Evolutionary conservation across 163 green algal species (phyloP).

Genomic region (Volvox carteri): DNA sequence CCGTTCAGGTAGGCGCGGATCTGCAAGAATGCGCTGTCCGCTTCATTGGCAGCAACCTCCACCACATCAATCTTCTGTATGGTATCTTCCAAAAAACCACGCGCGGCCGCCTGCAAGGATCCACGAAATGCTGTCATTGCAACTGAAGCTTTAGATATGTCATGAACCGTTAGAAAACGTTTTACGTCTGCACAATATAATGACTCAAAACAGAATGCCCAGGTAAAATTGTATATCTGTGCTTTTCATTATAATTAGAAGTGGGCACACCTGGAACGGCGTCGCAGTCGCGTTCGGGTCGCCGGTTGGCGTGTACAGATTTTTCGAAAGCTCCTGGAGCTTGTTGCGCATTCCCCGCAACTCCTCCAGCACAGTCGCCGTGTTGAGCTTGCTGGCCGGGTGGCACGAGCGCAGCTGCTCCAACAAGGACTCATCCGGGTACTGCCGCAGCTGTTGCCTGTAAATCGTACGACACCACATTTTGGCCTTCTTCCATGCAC

Average conservation of each 20-base stretch:
- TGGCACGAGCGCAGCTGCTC: conserved; percentile 46
- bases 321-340: conserved; percentile 24
- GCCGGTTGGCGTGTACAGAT: not conserved
- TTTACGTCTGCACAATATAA: too few species aligned
- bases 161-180: too few species aligned
- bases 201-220: too few species aligned
- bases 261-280: conserved; percentile 33
- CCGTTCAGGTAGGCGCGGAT: conserved; percentile 69
- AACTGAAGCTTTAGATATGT: too few species aligned
- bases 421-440: conserved; percentile 15
- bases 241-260: too few species aligned
- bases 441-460: conserved; percentile 53
- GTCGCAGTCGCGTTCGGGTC: not conserved
- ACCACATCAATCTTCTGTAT: not conserved
- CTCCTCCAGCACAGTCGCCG: not conserved
- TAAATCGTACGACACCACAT: too few species aligned
- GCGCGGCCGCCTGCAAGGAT: not conserved
- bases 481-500: too few species aligned
- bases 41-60: conserved; percentile 34
- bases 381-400: conserved; percentile 9
- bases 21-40: conserved; percentile 1
- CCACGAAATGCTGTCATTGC: too few species aligned
- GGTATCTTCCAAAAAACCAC: conserved; percentile 1
- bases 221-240: too few species aligned
- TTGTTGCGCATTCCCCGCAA: conserved; percentile 17